Base-by-base conservation (phyloP, 805 yeast genomes). In the Myxozyma neotropica region DNA sequence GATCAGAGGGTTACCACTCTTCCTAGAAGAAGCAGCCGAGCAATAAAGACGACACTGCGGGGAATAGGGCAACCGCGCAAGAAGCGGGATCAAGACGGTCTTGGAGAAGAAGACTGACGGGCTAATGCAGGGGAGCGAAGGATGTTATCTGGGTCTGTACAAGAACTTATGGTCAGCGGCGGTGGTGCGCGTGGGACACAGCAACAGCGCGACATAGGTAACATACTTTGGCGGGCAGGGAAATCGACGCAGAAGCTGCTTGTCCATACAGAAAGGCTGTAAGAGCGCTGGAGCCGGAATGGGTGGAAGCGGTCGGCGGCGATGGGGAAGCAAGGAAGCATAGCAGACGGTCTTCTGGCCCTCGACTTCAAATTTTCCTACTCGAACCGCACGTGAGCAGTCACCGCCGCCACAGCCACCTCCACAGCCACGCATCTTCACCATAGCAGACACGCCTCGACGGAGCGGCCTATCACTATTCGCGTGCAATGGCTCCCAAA, bases 221-320 rank as follows among this genome's bases (percentile, higher is more conserved):
- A 58, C 66, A 12, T 24, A 62, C 69, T 73, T 73, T 26, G 72
- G 69, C 23, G 75, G 74, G 64, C 73, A 72, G 59, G 73, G 67
- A 63, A 70, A 71, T 54, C 74, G 73, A 57, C 68, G 69, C 58
- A 69, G 71, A 49, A 71, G 65, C 72, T 73, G 73, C 71, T 68
- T 71, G 70, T 73, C 68, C 76, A 73, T 73, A 66, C 65, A 55
- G 57, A 54, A 58, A 23, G 47, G 48, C 27, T 45, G 50, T 13
- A n/a, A 24, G n/a, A 23, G 52, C 23, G 29, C 40, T 19, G 46
- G 24, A 31, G 12, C 29, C 29, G n/a, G 36, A 27, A 21, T 29
- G 4, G 23, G 15, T 12, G 36, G n/a, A 8, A 24, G 42, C 38
- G 55, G n/a, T n/a, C n/a, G n/a, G n/a, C 49, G 48, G 33, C 42